phyloP scores from a whole-genome alignment of 345 rosid species.

The Anacardium occidentale region DNA sequence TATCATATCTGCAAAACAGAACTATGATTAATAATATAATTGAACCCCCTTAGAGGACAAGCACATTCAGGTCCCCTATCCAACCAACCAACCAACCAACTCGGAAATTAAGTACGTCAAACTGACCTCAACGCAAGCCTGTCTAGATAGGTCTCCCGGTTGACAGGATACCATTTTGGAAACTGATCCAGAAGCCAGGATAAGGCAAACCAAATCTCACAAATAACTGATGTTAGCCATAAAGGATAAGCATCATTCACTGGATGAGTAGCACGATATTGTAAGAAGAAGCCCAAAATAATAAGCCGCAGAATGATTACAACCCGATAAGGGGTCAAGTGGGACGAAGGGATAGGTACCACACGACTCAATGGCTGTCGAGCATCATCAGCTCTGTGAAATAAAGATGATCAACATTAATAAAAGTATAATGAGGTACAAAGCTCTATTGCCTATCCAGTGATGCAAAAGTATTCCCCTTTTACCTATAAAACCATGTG shows the following conservation, averaged over 20 bases:
- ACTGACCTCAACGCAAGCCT: conserved; percentile 88
- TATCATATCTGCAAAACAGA: conserved; percentile 68
- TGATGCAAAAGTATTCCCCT: background rate
- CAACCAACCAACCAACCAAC: background rate
- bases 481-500: background rate
- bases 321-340: conserved; percentile 77
- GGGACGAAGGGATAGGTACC: conserved; percentile 82
- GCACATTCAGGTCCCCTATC: background rate
- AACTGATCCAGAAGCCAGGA: conserved; percentile 99
- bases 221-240: conserved; percentile 94
- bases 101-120: background rate
- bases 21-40: conserved; percentile 3
- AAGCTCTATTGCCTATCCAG: background rate
- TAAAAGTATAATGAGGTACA: conserved; percentile 7
- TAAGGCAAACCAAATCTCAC: conserved; percentile 99
- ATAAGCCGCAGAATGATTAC: conserved; percentile 91
- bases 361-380: conserved; percentile 92
- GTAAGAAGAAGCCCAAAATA: conserved; percentile 93
- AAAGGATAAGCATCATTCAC: conserved; percentile 90
- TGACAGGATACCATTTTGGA: conserved; percentile 95
- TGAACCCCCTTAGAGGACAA: background rate
- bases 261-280: conserved; percentile 91
- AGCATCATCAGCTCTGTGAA: conserved; percentile 85
- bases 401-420: conserved; percentile 22
- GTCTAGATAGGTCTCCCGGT: conserved; percentile 98